These are phyloP conservation scores for Salpingoeca rosetta DNA, from an alignment of 78 protist species.

Conservation along the genomic window DNA sequence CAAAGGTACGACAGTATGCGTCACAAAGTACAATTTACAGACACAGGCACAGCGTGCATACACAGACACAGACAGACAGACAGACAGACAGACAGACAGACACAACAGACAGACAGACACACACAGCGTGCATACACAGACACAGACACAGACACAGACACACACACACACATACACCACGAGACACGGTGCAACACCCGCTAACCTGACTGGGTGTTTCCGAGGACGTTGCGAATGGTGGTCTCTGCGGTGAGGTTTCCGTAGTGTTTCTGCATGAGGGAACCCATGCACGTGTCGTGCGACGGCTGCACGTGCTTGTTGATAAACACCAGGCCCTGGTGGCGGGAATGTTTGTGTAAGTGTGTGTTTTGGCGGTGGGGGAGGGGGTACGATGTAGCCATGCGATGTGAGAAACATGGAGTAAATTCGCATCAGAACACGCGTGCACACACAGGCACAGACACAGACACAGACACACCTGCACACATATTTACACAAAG, in stretches of 20 bases:
- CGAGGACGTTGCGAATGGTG: constrained; percentile 5
- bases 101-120: neutral
- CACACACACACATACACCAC: neutral
- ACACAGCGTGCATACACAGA: neutral
- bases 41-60: no score
- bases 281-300: constrained; percentile 24
- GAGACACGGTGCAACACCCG: neutral
- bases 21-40: no score
- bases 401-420: no score
- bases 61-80: neutral
- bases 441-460: no score
- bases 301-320: constrained; percentile 40
- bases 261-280: constrained; percentile 16
- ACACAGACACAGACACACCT: no score
- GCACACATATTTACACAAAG: no score
- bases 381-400: no score
- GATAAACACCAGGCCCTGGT: constrained; percentile 27
- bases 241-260: constrained; percentile 34
- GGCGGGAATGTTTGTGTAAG: no score
- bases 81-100: neutral
- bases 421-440: no score
- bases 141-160: neutral
- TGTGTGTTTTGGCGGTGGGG: no score
- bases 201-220: neutral
- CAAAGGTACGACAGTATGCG: no score